Percentiles rank a stretch among this genome's conserved stretches.
Conservation (phyloP, 192 early-diverging fungal genomes). For the Rhizophagus clarus region DNA sequence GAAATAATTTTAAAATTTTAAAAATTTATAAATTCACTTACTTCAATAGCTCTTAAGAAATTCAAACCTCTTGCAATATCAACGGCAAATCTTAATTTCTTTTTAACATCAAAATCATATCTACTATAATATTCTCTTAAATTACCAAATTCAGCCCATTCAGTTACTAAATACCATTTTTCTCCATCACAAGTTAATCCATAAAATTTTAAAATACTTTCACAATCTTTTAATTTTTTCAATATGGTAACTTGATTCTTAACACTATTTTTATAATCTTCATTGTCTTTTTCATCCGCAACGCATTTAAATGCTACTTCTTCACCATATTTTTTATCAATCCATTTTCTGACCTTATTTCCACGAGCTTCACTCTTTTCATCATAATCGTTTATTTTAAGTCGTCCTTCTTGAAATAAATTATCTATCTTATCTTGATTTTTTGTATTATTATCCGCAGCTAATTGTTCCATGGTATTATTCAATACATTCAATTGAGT, state of each 20-base stretch:
- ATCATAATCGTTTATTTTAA: not conserved
- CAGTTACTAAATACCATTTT: constrained; percentile 16
- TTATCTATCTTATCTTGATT: not conserved
- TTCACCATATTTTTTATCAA: not conserved
- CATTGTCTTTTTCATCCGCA: not conserved
- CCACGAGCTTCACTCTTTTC: not conserved
- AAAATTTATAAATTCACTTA: not conserved
- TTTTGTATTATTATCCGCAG: not conserved
- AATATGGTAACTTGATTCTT: constrained; percentile 11
- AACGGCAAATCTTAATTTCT: constrained; percentile 40
- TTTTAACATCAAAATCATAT: constrained; percentile 4
- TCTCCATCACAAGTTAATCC: constrained; percentile 3
- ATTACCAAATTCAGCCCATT: constrained; percentile 25
- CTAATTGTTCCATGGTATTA: not conserved
- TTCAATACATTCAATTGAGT: not conserved
- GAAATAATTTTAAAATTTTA: not conserved
- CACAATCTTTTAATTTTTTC: not conserved
- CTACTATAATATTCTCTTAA: constrained; percentile 37
- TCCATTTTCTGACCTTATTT: not conserved
- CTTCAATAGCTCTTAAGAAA: constrained; percentile 39
- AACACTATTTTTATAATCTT: not conserved
- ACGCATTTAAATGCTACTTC: not conserved
- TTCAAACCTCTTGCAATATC: constrained; percentile 42
- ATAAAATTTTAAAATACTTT: constrained; percentile 11
- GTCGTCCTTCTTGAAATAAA: not conserved